phyloP scores from a whole-genome alignment of 1,139 yeast species.

The Wickerhamiella infanticola region DNA sequence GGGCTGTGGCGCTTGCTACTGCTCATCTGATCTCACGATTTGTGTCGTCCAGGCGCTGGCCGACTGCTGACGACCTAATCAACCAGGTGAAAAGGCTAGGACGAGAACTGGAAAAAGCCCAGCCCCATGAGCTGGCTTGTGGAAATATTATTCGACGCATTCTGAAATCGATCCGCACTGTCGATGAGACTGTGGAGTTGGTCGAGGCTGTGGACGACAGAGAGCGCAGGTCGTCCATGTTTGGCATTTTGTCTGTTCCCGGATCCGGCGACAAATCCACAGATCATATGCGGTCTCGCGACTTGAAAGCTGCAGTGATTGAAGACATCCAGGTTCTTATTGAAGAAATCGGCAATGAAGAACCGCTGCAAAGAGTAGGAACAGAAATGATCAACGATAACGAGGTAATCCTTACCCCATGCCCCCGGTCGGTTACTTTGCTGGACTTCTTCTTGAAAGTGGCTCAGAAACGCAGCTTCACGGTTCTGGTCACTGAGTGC shows the following conservation, averaged over 20 bases:
- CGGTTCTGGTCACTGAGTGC: constrained; percentile 83
- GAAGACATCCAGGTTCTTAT: constrained; percentile 89
- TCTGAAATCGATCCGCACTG: constrained; percentile 76
- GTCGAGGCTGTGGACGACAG: constrained; percentile 11
- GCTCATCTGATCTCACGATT: constrained; percentile 79
- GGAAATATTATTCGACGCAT: constrained; percentile 90
- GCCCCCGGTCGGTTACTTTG: constrained; percentile 85
- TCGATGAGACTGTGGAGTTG: constrained; percentile 40
- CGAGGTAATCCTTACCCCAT: constrained; percentile 81
- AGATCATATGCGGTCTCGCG: constrained; percentile 22
- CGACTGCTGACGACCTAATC: constrained; percentile 56
- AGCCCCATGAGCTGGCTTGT: constrained; percentile 54
- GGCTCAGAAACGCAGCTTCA: constrained; percentile 74
- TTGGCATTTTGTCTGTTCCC: constrained; percentile 56
- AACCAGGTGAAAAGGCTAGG: constrained; percentile 42
- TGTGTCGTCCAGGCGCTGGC: constrained; percentile 82
- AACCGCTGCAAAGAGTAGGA: constrained; percentile 79
- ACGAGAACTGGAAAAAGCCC: constrained; percentile 25
- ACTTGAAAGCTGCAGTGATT: constrained; percentile 72
- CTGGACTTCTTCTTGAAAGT: constrained; percentile 77
- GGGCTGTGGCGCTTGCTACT: constrained; percentile 69
- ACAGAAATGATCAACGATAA: constrained; percentile 90
- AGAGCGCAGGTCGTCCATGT: constrained; percentile 56
- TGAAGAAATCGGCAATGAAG: constrained; percentile 85
- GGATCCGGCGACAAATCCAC: constrained; percentile 14